Evolutionary conservation across 805 yeast genomes (phyloP).

Genomic region (Starmera pachycereana): DNA sequence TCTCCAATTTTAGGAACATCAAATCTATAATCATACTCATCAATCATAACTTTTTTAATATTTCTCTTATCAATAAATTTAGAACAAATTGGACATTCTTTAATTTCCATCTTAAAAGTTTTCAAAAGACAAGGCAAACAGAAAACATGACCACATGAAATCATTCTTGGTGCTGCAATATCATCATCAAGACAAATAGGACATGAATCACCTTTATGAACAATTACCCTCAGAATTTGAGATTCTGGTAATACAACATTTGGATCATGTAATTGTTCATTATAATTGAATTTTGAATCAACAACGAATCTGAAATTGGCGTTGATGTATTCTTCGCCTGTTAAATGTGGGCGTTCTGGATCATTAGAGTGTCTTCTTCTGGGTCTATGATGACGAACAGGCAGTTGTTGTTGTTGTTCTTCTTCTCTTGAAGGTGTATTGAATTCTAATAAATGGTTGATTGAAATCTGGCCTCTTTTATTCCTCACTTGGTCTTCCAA

Average conservation of each 20-base stretch:
- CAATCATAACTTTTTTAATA: conserved; percentile 53
- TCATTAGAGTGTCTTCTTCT: conserved; percentile 20
- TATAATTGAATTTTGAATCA: conserved; percentile 47
- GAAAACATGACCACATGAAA: conserved; percentile 86
- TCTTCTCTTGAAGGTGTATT: conserved; percentile 32
- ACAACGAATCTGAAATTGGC: conserved; percentile 79
- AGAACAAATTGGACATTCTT: conserved; percentile 77
- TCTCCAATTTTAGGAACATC: conserved; percentile 49
- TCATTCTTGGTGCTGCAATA: conserved; percentile 90
- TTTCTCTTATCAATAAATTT: conserved; percentile 43
- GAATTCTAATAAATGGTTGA: conserved; percentile 60
- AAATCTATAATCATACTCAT: conserved; percentile 37
- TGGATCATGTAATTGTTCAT: conserved; percentile 58
- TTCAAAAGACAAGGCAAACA: conserved; percentile 77
- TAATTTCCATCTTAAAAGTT: conserved; percentile 46
- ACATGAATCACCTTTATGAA: conserved; percentile 68
- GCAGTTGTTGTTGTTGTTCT: conserved; percentile 2
- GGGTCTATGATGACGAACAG: conserved; percentile 6
- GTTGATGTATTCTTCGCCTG: conserved; percentile 65
- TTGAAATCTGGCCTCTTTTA: conserved; percentile 35
- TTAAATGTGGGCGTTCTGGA: conserved; percentile 33
- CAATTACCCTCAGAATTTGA: conserved; percentile 61
- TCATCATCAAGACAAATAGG: conserved; percentile 85
- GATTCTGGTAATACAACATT: conserved; percentile 57
- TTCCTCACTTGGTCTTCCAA: conserved; percentile 24